phyloP scores from a whole-genome alignment of 1,284 basidiomycete genomes.

The Cutaneotrichosporon cutaneum region DNA sequence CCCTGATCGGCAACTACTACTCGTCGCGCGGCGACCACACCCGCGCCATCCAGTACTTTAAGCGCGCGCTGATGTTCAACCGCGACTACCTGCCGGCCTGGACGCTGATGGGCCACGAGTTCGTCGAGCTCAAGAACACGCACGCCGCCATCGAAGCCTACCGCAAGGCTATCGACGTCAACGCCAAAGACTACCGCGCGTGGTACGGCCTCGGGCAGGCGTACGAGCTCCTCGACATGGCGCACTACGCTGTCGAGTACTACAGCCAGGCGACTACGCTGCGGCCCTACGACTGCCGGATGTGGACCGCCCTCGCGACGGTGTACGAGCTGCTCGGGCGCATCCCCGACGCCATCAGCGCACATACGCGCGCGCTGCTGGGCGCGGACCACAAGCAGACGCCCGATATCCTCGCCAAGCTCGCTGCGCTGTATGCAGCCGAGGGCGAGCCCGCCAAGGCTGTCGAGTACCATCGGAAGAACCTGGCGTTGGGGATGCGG shows the following conservation, averaged over 20 bases:
- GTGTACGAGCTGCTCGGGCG: constrained; percentile 88
- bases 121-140: constrained; percentile 97
- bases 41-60: constrained; percentile 93
- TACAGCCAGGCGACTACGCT: constrained; percentile 94
- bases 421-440: constrained; percentile 66
- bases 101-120: constrained; percentile 99
- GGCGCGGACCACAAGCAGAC: constrained; percentile 79
- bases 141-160: constrained; percentile 99
- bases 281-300: constrained; percentile 88
- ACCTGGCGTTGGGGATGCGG: constrained; percentile 71
- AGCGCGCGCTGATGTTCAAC: constrained; percentile 89
- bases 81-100: constrained; percentile 92
- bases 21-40: constrained; percentile 89
- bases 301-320: constrained; percentile 93
- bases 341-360: constrained; percentile 79
- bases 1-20: constrained; percentile 95
- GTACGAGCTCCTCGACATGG: constrained; percentile 95
- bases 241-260: constrained; percentile 92
- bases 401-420: constrained; percentile 65
- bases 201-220: constrained; percentile 99
- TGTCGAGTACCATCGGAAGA: constrained; percentile 45
- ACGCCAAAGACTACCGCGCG: constrained; percentile 92
- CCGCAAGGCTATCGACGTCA: constrained; percentile 90
- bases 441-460: constrained; percentile 28
- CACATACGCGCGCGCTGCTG: constrained; percentile 81